Percentiles rank a stretch among this genome's conserved stretches.
Conservation (phyloP, 257 asterid genomes). For the Nicotiana paniculata region DNA sequence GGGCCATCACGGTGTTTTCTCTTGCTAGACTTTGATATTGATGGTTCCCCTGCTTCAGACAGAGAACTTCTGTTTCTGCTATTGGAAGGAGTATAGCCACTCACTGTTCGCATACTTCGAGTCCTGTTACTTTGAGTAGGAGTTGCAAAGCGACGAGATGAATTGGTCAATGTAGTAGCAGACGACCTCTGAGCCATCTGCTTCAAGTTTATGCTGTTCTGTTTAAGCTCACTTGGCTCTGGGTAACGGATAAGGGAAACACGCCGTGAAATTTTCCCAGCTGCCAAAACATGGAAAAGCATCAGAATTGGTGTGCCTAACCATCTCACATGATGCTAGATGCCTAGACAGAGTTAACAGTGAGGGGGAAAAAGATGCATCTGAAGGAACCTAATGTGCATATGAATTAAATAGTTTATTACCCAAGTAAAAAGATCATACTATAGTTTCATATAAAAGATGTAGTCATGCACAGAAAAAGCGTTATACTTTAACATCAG, state of each 20-base stretch:
- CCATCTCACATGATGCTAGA: neutral
- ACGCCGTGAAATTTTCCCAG: constrained; percentile 56
- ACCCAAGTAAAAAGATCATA: neutral
- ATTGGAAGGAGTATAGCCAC: constrained; percentile 30
- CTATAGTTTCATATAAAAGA: neutral
- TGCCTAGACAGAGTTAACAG: neutral
- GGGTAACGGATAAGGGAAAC: constrained; percentile 61
- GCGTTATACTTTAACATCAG: neutral
- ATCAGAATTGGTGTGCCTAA: neutral
- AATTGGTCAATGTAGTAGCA: constrained; percentile 37
- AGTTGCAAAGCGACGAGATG: constrained; percentile 35
- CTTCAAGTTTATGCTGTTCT: constrained; percentile 15
- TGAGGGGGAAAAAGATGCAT: neutral
- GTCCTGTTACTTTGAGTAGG: constrained; percentile 40
- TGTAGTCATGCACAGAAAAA: neutral
- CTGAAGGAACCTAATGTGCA: neutral
- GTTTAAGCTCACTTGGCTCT: constrained; percentile 42
- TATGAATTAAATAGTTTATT: neutral
- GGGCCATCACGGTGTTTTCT: constrained; percentile 32
- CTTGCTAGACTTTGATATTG: constrained; percentile 37
- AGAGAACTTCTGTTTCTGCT: constrained; percentile 32
- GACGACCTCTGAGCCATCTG: constrained; percentile 36
- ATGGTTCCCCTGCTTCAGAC: constrained; percentile 25
- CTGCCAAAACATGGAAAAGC: constrained; percentile 27
- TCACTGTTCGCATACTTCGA: constrained; percentile 20